Evolutionary conservation across 345 rosid species (phyloP).

Genomic region (Salix suchowensis): DNA sequence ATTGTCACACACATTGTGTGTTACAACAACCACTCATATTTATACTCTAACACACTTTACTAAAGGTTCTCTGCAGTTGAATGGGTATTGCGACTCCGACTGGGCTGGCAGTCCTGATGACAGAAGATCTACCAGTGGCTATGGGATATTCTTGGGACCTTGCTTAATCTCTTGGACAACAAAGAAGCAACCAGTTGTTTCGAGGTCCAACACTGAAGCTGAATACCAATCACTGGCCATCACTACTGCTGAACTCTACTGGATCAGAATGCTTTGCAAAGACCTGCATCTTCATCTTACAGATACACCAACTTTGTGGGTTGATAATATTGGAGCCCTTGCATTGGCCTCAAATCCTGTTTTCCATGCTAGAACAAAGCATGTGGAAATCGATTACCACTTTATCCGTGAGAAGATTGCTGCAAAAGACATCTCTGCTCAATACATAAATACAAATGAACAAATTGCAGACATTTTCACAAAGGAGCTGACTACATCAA

Average conservation of each 20-base stretch:
- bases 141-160: not conserved
- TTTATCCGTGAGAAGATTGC: too few relatives aligned
- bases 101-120: not conserved
- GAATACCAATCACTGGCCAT: not conserved
- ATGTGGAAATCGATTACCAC: too few relatives aligned
- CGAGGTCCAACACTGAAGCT: not conserved
- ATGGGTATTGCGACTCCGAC: not conserved
- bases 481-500: too few relatives aligned
- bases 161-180: not conserved
- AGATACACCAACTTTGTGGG: not conserved
- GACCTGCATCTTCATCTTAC: too few relatives aligned
- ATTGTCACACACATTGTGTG: too few relatives aligned
- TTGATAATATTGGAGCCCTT: not conserved
- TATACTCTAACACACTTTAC: not conserved
- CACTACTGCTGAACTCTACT: not conserved
- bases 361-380: too few relatives aligned
- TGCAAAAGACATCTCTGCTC: too few relatives aligned
- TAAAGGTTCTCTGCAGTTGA: not conserved
- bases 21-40: too few relatives aligned
- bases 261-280: not conserved
- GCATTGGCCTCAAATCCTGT: not conserved
- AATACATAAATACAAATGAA: too few relatives aligned
- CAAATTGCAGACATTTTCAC: too few relatives aligned
- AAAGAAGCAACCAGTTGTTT: not conserved
- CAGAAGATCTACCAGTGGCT: not conserved